Percentiles rank a stretch among this genome's conserved stretches.
phyloP scores from a whole-genome alignment of 2,329 filamentous ascomycete species.

The Xenosphaeropsis pyriputrescens region DNA sequence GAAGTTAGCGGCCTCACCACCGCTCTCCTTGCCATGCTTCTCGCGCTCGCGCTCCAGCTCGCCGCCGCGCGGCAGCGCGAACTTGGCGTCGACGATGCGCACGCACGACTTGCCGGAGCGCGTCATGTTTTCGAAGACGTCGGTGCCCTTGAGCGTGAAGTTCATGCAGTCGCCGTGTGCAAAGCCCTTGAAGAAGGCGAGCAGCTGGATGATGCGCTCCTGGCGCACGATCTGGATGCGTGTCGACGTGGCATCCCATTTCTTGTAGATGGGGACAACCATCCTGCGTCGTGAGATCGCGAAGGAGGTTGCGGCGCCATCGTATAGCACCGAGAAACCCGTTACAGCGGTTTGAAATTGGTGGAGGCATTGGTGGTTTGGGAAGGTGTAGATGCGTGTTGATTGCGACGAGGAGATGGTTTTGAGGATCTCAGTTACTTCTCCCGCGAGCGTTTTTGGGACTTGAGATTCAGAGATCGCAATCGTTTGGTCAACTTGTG shows the following conservation, averaged over 20 bases:
- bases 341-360: constrained; percentile 67
- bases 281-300: constrained; percentile 73
- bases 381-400: constrained; percentile 55
- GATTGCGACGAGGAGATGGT: constrained; percentile 35
- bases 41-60: constrained; percentile 23
- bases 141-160: constrained; percentile 72
- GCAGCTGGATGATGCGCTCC: constrained; percentile 60
- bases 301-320: constrained; percentile 58
- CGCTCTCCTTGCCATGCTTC: constrained; percentile 27
- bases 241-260: constrained; percentile 74
- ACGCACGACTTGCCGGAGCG: constrained; percentile 54
- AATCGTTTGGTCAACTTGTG: constrained; percentile 64
- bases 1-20: constrained; percentile 48
- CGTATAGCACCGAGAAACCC: constrained; percentile 63
- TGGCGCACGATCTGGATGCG: constrained; percentile 69
- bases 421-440: constrained; percentile 36
- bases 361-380: constrained; percentile 55
- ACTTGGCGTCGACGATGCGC: constrained; percentile 80
- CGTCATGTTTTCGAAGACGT: constrained; percentile 60
- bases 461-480: constrained; percentile 57
- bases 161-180: constrained; percentile 79
- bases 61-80: constrained; percentile 54
- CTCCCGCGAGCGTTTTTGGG: constrained; percentile 43
- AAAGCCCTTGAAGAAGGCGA: constrained; percentile 83
- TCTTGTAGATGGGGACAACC: constrained; percentile 89